phyloP scores from a whole-genome alignment of 192 early-diverging fungal species.

The Gamsiella multidivaricata region DNA sequence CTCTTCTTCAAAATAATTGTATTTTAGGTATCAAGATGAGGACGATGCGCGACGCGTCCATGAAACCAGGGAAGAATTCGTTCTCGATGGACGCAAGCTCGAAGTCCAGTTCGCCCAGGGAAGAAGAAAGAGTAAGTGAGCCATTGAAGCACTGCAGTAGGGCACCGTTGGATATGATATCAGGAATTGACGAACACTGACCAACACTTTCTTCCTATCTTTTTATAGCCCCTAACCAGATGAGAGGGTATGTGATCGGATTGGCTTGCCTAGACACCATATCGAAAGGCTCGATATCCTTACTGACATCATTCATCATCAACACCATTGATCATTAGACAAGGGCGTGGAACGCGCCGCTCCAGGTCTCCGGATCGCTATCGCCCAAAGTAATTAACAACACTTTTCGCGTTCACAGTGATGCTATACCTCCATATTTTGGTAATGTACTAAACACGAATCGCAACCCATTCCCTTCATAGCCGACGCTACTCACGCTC shows the following conservation, averaged over 20 bases:
- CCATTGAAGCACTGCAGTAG: background rate
- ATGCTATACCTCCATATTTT: no score
- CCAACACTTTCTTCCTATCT: background rate
- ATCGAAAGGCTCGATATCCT: no score
- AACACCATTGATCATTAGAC: slow-evolving; percentile 2
- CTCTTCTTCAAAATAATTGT: no score
- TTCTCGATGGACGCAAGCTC: slow-evolving; percentile 44
- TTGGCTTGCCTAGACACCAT: no score
- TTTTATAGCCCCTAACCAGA: slow-evolving; percentile 39
- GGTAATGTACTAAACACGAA: no score
- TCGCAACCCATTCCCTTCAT: no score
- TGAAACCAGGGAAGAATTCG: slow-evolving; percentile 46
- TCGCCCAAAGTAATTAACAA: slow-evolving; percentile 30
- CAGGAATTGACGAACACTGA: background rate
- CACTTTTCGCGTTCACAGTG: background rate
- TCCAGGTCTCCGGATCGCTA: slow-evolving; percentile 51
- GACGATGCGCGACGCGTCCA: slow-evolving; percentile 42
- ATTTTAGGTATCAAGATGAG: slow-evolving; percentile 50
- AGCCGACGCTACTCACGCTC: slow-evolving; percentile 40
- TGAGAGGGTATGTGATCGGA: slow-evolving; percentile 53
- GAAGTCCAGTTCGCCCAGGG: slow-evolving; percentile 45
- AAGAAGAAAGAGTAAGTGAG: slow-evolving; percentile 46
- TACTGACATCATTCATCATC: no score
- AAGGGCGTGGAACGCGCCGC: slow-evolving; percentile 33
- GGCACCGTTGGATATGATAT: background rate